Evolutionary conservation across 176 grass and related monocot species (phyloP).

Genomic region (Stipa capillata): DNA sequence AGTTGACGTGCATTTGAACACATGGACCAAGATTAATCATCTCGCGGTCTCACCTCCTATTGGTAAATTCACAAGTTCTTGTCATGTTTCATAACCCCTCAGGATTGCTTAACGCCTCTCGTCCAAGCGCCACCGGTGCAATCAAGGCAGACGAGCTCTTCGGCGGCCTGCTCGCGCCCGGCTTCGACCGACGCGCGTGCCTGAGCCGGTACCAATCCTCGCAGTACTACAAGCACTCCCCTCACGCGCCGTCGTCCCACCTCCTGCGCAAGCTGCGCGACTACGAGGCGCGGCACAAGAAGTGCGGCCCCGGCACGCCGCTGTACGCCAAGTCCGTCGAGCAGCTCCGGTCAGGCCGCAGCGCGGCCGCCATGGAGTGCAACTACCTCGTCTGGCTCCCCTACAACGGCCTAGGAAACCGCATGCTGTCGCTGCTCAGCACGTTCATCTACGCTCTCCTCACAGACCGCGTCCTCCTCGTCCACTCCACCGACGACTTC

Average conservation of each 20-base stretch:
- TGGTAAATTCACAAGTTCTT: neutral
- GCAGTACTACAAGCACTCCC: slow-evolving; percentile 25
- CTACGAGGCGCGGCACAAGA: slow-evolving; percentile 53
- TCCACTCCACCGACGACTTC: slow-evolving; percentile 18
- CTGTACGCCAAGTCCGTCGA: slow-evolving; percentile 27
- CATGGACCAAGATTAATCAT: neutral
- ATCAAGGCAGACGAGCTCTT: slow-evolving; percentile 29
- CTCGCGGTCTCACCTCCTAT: neutral
- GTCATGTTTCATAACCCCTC: neutral
- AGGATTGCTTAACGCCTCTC: neutral
- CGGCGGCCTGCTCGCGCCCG: slow-evolving; percentile 5
- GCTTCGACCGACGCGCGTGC: slow-evolving; percentile 25
- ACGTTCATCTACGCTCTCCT: slow-evolving; percentile 58
- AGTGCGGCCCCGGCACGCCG: slow-evolving; percentile 39
- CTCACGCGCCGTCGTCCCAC: slow-evolving; percentile 15
- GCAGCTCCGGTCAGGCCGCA: slow-evolving; percentile 23
- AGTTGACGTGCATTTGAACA: neutral
- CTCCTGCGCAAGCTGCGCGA: slow-evolving; percentile 34
- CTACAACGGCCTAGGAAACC: slow-evolving; percentile 50
- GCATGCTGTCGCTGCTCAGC: slow-evolving; percentile 40
- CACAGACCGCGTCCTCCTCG: slow-evolving; percentile 44
- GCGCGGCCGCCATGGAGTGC: slow-evolving; percentile 16
- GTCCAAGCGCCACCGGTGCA: neutral
- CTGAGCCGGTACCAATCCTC: slow-evolving; percentile 29
- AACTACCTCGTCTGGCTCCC: slow-evolving; percentile 43